These are phyloP conservation scores for Ogataea polymorpha DNA, from an alignment of 805 yeast species.

Conservation along the genomic window DNA sequence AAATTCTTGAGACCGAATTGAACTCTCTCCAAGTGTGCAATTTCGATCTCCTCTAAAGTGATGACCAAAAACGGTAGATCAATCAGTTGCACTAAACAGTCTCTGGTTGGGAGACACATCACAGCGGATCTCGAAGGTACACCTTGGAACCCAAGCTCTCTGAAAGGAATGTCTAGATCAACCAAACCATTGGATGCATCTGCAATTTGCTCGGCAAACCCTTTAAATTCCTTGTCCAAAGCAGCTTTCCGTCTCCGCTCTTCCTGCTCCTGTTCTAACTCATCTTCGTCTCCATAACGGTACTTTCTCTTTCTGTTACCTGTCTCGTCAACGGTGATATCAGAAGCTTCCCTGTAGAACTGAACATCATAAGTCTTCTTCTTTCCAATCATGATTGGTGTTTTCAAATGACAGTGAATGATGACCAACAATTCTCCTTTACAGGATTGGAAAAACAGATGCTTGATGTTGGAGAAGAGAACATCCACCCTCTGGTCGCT, in stretches of 20 bases:
- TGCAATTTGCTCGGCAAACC: constrained; percentile 85
- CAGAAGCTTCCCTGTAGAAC: constrained; percentile 95
- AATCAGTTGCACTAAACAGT: constrained; percentile 87
- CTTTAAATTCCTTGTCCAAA: constrained; percentile 86
- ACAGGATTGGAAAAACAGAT: constrained; percentile 92
- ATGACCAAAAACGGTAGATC: constrained; percentile 95
- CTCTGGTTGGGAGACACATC: constrained; percentile 94
- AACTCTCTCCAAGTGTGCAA: constrained; percentile 94
- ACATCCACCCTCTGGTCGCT: constrained; percentile 86
- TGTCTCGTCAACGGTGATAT: constrained; percentile 94
- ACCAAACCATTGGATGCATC: constrained; percentile 81
- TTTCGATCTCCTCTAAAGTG: constrained; percentile 86
- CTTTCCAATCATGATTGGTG: constrained; percentile 93
- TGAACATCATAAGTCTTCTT: constrained; percentile 94
- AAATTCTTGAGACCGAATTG: constrained; percentile 96
- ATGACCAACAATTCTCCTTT: constrained; percentile 91
- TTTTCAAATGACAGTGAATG: constrained; percentile 87
- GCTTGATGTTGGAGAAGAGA: constrained; percentile 85
- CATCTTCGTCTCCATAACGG: constrained; percentile 96
- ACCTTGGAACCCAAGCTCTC: constrained; percentile 96
- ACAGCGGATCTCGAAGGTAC: constrained; percentile 95
- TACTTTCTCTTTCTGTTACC: constrained; percentile 87
- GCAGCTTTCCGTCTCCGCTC: constrained; percentile 90
- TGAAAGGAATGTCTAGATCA: constrained; percentile 90
- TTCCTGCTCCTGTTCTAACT: constrained; percentile 96